phyloP scores from a whole-genome alignment of 805 yeast species.

The Debaryomyces maramus region DNA sequence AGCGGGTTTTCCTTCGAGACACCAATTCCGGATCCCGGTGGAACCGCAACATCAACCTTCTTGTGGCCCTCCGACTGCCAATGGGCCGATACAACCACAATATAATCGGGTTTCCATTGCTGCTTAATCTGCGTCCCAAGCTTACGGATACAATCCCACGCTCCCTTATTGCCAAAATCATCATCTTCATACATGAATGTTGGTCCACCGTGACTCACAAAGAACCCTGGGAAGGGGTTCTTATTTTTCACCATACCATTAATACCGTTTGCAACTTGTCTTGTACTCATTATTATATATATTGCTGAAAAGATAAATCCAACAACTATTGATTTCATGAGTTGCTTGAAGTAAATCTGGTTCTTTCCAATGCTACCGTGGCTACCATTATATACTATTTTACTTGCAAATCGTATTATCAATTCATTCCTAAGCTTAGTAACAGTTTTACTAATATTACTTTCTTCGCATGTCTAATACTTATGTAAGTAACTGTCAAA shows the following conservation, averaged over 20 bases:
- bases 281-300: not conserved
- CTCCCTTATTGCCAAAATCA: conserved; percentile 58
- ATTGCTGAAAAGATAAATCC: not conserved
- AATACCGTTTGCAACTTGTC: not conserved
- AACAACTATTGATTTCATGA: not conserved
- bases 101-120: conserved; percentile 59
- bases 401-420: too few species aligned
- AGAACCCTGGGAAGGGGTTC: conserved; percentile 55
- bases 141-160: conserved; percentile 50
- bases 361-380: too few species aligned
- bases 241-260: conserved; percentile 11
- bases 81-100: conserved; percentile 73
- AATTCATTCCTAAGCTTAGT: not conserved
- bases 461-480: not conserved
- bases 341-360: too few species aligned
- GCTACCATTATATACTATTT: too few species aligned
- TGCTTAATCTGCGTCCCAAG: conserved; percentile 54
- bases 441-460: not conserved
- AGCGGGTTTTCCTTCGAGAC: conserved; percentile 50
- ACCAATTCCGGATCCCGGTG: conserved; percentile 23
- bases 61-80: conserved; percentile 57
- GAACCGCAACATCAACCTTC: conserved; percentile 50
- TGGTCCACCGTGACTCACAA: conserved; percentile 85
- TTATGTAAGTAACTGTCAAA: not conserved
- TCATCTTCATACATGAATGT: conserved; percentile 62